These are phyloP conservation scores for Kodamaea kaohsiungensis DNA, from an alignment of 805 yeast genomes.

Conservation along the genomic window DNA sequence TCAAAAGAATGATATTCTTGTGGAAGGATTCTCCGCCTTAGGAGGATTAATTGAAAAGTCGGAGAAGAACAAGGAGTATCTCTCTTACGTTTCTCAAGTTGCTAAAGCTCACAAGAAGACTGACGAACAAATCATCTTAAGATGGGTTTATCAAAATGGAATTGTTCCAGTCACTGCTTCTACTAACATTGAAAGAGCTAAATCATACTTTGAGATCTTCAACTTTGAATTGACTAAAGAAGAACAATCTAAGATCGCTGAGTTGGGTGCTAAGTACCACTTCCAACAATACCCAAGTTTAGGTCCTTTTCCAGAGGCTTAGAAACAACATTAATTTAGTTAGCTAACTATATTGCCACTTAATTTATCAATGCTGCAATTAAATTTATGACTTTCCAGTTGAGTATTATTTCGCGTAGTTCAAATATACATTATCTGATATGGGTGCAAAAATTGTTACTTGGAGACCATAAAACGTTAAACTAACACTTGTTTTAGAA, in stretches of 20 bases:
- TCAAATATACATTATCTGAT: too few species aligned
- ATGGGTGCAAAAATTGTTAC: too few species aligned
- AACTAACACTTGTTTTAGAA: too few species aligned
- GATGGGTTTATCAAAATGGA: conserved; percentile 84
- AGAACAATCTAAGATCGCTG: conserved; percentile 80
- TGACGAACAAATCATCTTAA: conserved; percentile 67
- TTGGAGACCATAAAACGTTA: too few species aligned
- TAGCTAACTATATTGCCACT: too few species aligned
- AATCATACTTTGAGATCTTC: conserved; percentile 57
- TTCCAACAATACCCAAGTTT: not conserved
- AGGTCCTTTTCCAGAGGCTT: not conserved
- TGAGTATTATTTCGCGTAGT: too few species aligned
- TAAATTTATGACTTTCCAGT: too few species aligned
- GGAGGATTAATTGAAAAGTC: conserved; percentile 78
- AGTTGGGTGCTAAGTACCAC: conserved; percentile 29
- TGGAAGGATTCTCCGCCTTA: conserved; percentile 56
- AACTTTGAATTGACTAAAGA: conserved; percentile 49
- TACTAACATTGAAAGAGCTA: conserved; percentile 61
- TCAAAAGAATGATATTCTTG: conserved; percentile 46
- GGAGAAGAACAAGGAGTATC: conserved; percentile 54
- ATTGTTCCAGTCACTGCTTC: conserved; percentile 82
- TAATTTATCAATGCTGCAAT: too few species aligned
- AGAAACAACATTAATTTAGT: too few species aligned
- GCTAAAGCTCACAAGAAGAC: conserved; percentile 56
- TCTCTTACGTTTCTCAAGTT: conserved; percentile 51